Evolutionary conservation across 805 yeast genomes (phyloP).

Genomic region (Candida vaughaniae): DNA sequence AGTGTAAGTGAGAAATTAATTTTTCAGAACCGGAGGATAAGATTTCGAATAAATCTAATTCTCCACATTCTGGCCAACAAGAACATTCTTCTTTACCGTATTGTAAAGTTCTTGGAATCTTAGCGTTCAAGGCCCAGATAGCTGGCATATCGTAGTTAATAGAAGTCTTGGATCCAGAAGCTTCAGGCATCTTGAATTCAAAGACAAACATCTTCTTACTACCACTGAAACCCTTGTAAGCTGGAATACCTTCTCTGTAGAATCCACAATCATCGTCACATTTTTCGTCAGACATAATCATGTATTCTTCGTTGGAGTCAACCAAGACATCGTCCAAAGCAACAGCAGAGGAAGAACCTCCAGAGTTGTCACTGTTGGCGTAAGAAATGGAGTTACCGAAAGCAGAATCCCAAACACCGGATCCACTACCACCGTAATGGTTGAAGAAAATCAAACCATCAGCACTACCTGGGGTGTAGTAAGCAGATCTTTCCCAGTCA

Average conservation of each 20-base stretch:
- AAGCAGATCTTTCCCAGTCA: slow-evolving; percentile 74
- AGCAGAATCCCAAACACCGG: slow-evolving; percentile 83
- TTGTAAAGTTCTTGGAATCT: slow-evolving; percentile 94
- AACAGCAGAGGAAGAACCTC: slow-evolving; percentile 67
- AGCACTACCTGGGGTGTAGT: slow-evolving; percentile 71
- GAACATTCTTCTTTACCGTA: slow-evolving; percentile 85
- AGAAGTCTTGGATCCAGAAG: slow-evolving; percentile 38
- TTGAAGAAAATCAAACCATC: slow-evolving; percentile 79
- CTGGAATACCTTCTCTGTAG: slow-evolving; percentile 84
- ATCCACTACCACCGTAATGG: slow-evolving; percentile 83
- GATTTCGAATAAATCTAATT: slow-evolving; percentile 91
- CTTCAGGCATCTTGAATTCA: slow-evolving; percentile 92
- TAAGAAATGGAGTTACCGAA: slow-evolving; percentile 93
- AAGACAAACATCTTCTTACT: slow-evolving; percentile 80
- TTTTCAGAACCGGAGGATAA: slow-evolving; percentile 72
- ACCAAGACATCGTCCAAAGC: slow-evolving; percentile 68
- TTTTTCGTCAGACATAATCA: slow-evolving; percentile 72
- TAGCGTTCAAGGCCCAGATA: slow-evolving; percentile 91
- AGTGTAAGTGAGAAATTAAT: slow-evolving; percentile 80
- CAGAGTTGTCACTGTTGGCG: slow-evolving; percentile 73
- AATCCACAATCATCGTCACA: slow-evolving; percentile 75
- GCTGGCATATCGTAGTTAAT: slow-evolving; percentile 95
- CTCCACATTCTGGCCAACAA: slow-evolving; percentile 98
- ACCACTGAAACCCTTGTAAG: slow-evolving; percentile 93
- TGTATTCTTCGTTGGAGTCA: slow-evolving; percentile 72